phyloP scores from a whole-genome alignment of 192 early-diverging fungal genomes.

The Entomortierella parvispora region DNA sequence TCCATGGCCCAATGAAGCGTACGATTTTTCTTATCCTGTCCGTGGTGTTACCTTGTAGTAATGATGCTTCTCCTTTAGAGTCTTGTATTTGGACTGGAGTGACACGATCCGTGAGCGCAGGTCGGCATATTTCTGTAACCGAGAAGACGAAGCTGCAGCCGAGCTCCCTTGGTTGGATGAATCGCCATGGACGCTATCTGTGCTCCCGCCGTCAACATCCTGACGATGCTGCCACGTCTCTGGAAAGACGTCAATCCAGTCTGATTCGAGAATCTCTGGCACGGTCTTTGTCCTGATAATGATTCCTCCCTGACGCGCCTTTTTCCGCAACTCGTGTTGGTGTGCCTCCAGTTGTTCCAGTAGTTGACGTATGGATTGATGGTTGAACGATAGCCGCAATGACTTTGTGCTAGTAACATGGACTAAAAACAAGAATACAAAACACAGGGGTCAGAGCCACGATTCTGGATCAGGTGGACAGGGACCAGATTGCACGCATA shows the following conservation, averaged over 20 bases:
- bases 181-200: not conserved
- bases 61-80: constrained; percentile 26
- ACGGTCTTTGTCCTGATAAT: constrained; percentile 37
- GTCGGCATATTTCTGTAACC: constrained; percentile 29
- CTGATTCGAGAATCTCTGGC: constrained; percentile 25
- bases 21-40: no score
- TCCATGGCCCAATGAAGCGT: no score
- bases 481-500: not conserved
- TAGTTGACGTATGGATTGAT: constrained; percentile 33
- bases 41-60: constrained; percentile 53
- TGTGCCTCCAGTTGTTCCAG: constrained; percentile 38
- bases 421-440: not conserved
- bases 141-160: not conserved
- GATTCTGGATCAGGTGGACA: not conserved
- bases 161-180: not conserved
- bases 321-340: constrained; percentile 34
- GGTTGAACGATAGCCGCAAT: constrained; percentile 28
- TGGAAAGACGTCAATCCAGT: constrained; percentile 47
- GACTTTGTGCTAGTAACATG: constrained; percentile 25
- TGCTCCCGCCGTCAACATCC: not conserved
- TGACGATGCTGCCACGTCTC: constrained; percentile 41
- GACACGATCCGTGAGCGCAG: constrained; percentile 29
- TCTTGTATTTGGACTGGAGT: constrained; percentile 21
- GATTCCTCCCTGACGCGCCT: constrained; percentile 37
- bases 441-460: not conserved